Evolutionary conservation across 2,329 filamentous ascomycete species (phyloP).

Genomic region (Balansia obtecta): DNA sequence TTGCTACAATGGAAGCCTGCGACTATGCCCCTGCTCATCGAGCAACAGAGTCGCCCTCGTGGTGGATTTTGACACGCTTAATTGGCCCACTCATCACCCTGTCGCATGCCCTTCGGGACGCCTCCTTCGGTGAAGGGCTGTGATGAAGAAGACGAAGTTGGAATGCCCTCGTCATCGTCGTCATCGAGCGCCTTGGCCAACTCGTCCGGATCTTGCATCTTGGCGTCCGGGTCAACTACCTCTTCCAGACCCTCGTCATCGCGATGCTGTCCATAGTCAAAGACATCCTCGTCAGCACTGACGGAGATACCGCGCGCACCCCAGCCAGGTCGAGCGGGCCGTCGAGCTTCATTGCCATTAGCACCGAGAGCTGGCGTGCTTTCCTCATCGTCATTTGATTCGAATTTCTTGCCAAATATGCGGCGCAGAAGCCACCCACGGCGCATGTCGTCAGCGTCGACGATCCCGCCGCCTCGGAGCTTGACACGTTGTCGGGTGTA

Average conservation of each 20-base stretch:
- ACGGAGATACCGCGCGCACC: constrained; percentile 53
- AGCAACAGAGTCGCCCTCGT: no score
- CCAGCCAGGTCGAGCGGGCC: constrained; percentile 40
- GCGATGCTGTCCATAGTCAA: constrained; percentile 37
- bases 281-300: constrained; percentile 49
- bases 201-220: constrained; percentile 55
- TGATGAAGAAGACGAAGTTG: constrained; percentile 11
- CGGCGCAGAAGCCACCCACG: constrained; percentile 74
- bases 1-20: no score
- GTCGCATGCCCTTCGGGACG: constrained; percentile 27
- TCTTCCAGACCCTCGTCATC: constrained; percentile 32
- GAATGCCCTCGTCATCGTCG: constrained; percentile 30
- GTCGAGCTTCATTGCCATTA: constrained; percentile 16
- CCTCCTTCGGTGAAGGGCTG: constrained; percentile 15
- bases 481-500: constrained; percentile 88
- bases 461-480: constrained; percentile 72
- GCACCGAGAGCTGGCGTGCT: constrained; percentile 35
- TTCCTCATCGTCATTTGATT: constrained; percentile 49
- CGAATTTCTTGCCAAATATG: constrained; percentile 53
- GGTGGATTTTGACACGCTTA: constrained; percentile 8
- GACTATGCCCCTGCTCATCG: no score
- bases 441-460: constrained; percentile 79
- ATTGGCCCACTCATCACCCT: constrained; percentile 35
- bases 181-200: constrained; percentile 46
- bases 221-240: constrained; percentile 46